A percentile compares a stretch with the other conserved stretches of the same genome.
Evolutionary conservation across 192 early-diverging fungal genomes (phyloP).

Genomic region (Haplosporangium gracile): DNA sequence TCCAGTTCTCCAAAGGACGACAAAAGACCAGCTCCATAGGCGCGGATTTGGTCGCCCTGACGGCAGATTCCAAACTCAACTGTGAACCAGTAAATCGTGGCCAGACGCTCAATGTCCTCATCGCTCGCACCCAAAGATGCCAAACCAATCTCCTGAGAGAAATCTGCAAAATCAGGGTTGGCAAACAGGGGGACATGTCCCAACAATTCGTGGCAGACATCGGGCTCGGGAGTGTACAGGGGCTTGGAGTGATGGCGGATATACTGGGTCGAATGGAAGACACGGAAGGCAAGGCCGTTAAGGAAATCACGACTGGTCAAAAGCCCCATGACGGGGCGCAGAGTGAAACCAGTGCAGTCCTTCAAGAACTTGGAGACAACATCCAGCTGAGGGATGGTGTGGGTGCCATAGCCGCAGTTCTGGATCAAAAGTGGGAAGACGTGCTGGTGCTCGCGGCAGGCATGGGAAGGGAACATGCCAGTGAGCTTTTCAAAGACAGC

Average conservation of each 20-base stretch:
- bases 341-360: slow-evolving; percentile 93
- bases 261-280: slow-evolving; percentile 98
- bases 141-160: slow-evolving; percentile 94
- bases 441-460: slow-evolving; percentile 93
- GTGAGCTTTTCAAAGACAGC: slow-evolving; percentile 82
- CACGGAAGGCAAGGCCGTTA: slow-evolving; percentile 96
- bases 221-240: slow-evolving; percentile 94
- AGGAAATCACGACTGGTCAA: slow-evolving; percentile 94
- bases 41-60: slow-evolving; percentile 78
- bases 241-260: slow-evolving; percentile 94
- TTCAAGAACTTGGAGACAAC: slow-evolving; percentile 92
- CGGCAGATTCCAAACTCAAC: slow-evolving; percentile 95
- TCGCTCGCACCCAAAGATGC: slow-evolving; percentile 93
- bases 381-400: slow-evolving; percentile 93
- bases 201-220: slow-evolving; percentile 96
- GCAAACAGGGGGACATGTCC: slow-evolving; percentile 90
- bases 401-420: slow-evolving; percentile 89
- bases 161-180: slow-evolving; percentile 92
- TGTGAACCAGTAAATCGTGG: slow-evolving; percentile 94
- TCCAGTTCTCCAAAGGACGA: slow-evolving; percentile 97
- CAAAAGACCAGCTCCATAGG: slow-evolving; percentile 94
- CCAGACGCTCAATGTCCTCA: slow-evolving; percentile 90
- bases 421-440: slow-evolving; percentile 90
- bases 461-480: slow-evolving; percentile 83
- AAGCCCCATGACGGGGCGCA: slow-evolving; percentile 95